phyloP scores from a whole-genome alignment of 169 alveolate species.

The Plasmodium berghei region DNA sequence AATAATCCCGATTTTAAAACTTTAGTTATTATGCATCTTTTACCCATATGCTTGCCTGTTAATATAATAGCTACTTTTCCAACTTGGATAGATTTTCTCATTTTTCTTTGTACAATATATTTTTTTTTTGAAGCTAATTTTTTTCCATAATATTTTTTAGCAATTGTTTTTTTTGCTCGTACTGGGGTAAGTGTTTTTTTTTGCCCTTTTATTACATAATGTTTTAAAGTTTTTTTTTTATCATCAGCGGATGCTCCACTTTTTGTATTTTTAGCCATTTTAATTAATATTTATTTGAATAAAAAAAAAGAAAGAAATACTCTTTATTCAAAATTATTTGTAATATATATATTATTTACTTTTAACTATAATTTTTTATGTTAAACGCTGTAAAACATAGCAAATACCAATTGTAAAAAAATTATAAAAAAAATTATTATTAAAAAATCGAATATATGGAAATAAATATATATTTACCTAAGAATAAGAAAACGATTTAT shows the following conservation, averaged over 20 bases:
- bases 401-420: too few relatives aligned
- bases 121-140: slow-evolving; percentile 80
- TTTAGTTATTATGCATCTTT: slow-evolving; percentile 97
- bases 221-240: not conserved
- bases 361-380: too few relatives aligned
- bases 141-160: slow-evolving; percentile 72
- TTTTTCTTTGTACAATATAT: slow-evolving; percentile 80
- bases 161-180: slow-evolving; percentile 49
- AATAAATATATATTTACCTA: too few relatives aligned
- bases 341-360: too few relatives aligned
- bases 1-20: slow-evolving; percentile 93
- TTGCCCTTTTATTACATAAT: slow-evolving; percentile 38
- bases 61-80: slow-evolving; percentile 96
- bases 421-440: too few relatives aligned
- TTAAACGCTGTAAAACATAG: too few relatives aligned
- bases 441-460: too few relatives aligned
- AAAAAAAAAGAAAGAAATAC: too few relatives aligned
- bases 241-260: not conserved
- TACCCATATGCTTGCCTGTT: slow-evolving; percentile 97
- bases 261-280: slow-evolving; percentile 12
- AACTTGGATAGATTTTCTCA: slow-evolving; percentile 90
- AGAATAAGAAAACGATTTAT: too few relatives aligned
- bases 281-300: not conserved
- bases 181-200: slow-evolving; percentile 38
- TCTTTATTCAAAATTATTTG: too few relatives aligned